phyloP scores from a whole-genome alignment of 306 rosid genomes.

The Trichosanthes truncata region DNA sequence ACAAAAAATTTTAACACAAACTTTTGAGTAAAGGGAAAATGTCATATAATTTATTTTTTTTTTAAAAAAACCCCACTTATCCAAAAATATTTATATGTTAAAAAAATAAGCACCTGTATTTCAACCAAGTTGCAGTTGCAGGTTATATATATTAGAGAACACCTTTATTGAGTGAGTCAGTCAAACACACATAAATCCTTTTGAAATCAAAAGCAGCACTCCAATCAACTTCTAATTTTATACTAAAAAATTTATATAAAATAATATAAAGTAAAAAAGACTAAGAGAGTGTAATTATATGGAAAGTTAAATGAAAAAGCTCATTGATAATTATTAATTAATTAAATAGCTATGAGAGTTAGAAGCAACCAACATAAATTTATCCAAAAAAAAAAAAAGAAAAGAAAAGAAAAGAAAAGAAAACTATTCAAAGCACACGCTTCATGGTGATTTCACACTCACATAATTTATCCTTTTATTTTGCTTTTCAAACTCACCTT shows the following conservation, averaged over 20 bases:
- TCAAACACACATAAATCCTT: not conserved
- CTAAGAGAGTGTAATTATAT: not conserved
- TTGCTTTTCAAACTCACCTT: not conserved
- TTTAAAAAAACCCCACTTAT: not conserved
- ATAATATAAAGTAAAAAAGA: not conserved
- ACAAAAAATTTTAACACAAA: not conserved
- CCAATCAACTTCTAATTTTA: not conserved
- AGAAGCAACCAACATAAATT: not conserved
- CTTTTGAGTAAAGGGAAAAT: slow-evolving; percentile 1
- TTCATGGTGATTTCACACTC: not conserved
- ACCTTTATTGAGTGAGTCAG: slow-evolving; percentile 8
- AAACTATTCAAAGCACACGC: not conserved
- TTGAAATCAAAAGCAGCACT: not conserved
- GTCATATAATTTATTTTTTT: not conserved
- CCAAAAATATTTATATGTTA: not conserved
- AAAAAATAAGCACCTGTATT: not conserved
- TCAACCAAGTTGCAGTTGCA: not conserved
- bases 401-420: not conserved
- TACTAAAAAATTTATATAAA: not conserved
- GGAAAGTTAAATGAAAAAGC: not conserved
- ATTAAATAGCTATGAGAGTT: too few relatives aligned
- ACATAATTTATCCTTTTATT: not conserved
- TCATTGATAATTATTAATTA: not conserved
- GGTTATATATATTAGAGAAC: not conserved
- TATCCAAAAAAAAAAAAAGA: too few relatives aligned